Evolutionary conservation across 169 alveolate species (phyloP).

Genomic region (Plasmodium reichenowi): DNA sequence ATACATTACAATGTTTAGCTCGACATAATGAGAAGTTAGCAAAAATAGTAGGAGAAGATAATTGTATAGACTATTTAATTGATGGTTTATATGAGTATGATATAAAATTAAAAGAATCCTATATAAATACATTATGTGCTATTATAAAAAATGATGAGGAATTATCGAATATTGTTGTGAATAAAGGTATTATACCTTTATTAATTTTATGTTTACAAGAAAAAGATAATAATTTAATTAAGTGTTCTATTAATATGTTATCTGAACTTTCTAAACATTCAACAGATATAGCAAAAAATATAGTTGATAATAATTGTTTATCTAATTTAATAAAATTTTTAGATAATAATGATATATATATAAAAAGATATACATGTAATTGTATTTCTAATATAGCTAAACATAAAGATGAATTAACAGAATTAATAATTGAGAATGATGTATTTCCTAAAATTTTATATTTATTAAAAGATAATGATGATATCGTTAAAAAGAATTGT

Average conservation of each 20-base stretch:
- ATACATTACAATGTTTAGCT: conserved; percentile 56
- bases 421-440: conserved; percentile 61
- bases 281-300: conserved; percentile 50
- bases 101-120: conserved; percentile 41
- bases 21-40: conserved; percentile 68
- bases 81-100: conserved; percentile 67
- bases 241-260: conserved; percentile 19
- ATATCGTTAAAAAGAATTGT: conserved; percentile 66
- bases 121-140: conserved; percentile 69
- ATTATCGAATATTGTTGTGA: conserved; percentile 34
- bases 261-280: conserved; percentile 65
- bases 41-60: conserved; percentile 48
- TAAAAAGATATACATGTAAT: conserved; percentile 52
- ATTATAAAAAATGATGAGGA: conserved; percentile 44
- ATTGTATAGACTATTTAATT: conserved; percentile 60
- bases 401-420: conserved; percentile 72
- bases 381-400: conserved; percentile 67
- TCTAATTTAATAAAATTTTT: conserved; percentile 48
- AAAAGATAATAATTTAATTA: conserved; percentile 56
- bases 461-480: conserved; percentile 68
- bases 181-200: conserved; percentile 67
- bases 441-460: conserved; percentile 56
- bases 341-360: conserved; percentile 44
- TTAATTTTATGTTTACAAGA: conserved; percentile 55
- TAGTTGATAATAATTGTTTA: conserved; percentile 63